Base-by-base conservation (phyloP, 2,329 filamentous ascomycete genomes). In the Ophiocordyceps australis region DNA sequence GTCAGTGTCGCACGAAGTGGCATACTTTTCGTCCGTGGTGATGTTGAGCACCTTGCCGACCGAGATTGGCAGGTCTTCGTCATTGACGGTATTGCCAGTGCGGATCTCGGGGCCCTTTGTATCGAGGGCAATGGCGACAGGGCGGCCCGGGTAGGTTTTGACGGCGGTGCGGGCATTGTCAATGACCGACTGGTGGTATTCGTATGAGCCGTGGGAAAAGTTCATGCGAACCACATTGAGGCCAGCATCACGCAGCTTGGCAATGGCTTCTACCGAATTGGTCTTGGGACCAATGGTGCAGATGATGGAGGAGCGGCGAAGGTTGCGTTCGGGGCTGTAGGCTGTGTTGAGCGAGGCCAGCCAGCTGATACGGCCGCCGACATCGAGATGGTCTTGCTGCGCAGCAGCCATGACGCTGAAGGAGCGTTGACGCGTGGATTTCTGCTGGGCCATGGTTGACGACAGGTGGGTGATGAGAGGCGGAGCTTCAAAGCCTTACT, bases 141-240 rank as follows among this genome's bases (percentile, higher is more conserved):
- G 89, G 38, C 89, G 81, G 39, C 89, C 89, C 16, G 64, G 46
- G 56, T 83, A 70, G 31, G 60, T 52, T 47, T 65, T 70, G 62
- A 92, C 85, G 38, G 89, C 89, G 49, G 78, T 68, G 47, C 83
- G 81, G 40, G 86, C 71, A 61, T 98, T 75, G 65, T 98, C 82
- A 47, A 98, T 94, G 51, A 98, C 89, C 35, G 82, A 86, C 67
- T 95, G 82, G 62, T 92, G 85, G 64, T 94, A 98, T 61, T 85
- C 85, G 57, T 95, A 89, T 39, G 49, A 50, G 32, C 52, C 52
- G 36, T 56, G 83, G 79, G 52, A 93, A 55, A 95, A 95, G 77
- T 98, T 98, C 89, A 98, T 98, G 62, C 89, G 86, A 41, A 95
- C 89, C 40, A 98, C 83, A 59, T 95, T 95, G 46, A 95, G 75